A percentile compares a stretch with the other conserved stretches of the same genome.
These are phyloP conservation scores for Lentinula sp. DNA, from an alignment of 768 basidiomycete genomes.

Conservation along the genomic window DNA sequence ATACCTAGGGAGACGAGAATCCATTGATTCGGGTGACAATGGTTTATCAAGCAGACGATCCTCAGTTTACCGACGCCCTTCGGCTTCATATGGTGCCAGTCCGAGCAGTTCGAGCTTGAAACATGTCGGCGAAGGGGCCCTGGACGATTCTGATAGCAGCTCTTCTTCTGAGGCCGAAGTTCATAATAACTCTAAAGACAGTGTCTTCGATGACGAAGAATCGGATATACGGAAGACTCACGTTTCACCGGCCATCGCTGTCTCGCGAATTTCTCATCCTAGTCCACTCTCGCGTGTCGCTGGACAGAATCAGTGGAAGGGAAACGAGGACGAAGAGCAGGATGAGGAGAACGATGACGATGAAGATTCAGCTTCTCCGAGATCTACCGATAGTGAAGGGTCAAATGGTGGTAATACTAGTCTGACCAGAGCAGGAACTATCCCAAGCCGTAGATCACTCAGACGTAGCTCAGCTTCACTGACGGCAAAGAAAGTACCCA, in stretches of 20 bases:
- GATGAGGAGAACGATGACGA: slow-evolving; percentile 31
- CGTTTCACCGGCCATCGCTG: slow-evolving; percentile 27
- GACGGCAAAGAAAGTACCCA: slow-evolving; percentile 23
- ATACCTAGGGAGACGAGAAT: slow-evolving; percentile 31
- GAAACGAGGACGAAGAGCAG: slow-evolving; percentile 33
- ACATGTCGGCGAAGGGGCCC: slow-evolving; percentile 70
- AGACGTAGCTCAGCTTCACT: slow-evolving; percentile 23
- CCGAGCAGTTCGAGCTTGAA: slow-evolving; percentile 38
- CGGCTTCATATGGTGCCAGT: slow-evolving; percentile 35
- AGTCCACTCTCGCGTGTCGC: slow-evolving; percentile 63
- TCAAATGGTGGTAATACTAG: slow-evolving; percentile 12
- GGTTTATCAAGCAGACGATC: slow-evolving; percentile 20
- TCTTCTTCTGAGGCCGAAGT: slow-evolving; percentile 39
- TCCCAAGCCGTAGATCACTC: slow-evolving; percentile 23
- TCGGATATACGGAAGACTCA: slow-evolving; percentile 15
- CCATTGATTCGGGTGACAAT: slow-evolving; percentile 23
- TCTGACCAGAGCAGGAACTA: slow-evolving; percentile 1
- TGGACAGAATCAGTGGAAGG: slow-evolving; percentile 48
- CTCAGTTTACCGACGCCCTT: slow-evolving; percentile 38
- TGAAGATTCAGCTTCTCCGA: slow-evolving; percentile 57
- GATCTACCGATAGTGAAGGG: slow-evolving; percentile 61
- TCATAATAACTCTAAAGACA: slow-evolving; percentile 15
- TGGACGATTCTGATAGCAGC: slow-evolving; percentile 62
- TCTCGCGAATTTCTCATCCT: slow-evolving; percentile 35
- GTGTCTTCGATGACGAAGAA: slow-evolving; percentile 25